These are phyloP conservation scores for Daldinia grandis DNA, from an alignment of 495 filamentous ascomycete genomes.

Conservation along the genomic window DNA sequence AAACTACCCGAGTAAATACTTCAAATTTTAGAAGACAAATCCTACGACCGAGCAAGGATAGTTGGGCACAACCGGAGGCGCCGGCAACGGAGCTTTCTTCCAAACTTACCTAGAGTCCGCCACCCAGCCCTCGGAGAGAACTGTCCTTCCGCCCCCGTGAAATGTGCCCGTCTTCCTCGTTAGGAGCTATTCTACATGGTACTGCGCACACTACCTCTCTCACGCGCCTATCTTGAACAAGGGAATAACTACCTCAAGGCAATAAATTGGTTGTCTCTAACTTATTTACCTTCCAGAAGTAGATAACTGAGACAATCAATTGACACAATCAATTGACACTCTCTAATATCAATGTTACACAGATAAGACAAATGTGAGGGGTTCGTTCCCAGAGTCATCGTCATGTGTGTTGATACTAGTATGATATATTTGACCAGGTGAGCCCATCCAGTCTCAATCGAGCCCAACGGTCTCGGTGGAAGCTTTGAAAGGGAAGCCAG, in stretches of 20 bases:
- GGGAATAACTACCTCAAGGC: not conserved
- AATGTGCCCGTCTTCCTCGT: not conserved
- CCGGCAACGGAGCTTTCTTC: constrained; percentile 4
- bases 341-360: not conserved
- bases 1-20: not conserved
- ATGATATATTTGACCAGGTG: not conserved
- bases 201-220: not conserved
- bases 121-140: constrained; percentile 2
- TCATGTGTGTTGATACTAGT: not conserved
- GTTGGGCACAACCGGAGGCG: not conserved
- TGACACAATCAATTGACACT: not conserved
- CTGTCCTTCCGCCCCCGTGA: constrained; percentile 1
- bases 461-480: not conserved
- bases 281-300: not conserved
- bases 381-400: not conserved
- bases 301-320: not conserved
- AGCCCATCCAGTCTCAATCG: not conserved
- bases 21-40: not conserved
- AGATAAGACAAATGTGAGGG: constrained; percentile 4
- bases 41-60: not conserved
- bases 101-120: not conserved
- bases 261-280: not conserved
- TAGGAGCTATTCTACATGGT: not conserved
- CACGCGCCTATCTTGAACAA: not conserved
- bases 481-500: not conserved